Evolutionary conservation across 202 grass and related monocot genomes (phyloP), one percentile per base, ranked within the genome.

Genomic region (Musa balbisiana): DNA sequence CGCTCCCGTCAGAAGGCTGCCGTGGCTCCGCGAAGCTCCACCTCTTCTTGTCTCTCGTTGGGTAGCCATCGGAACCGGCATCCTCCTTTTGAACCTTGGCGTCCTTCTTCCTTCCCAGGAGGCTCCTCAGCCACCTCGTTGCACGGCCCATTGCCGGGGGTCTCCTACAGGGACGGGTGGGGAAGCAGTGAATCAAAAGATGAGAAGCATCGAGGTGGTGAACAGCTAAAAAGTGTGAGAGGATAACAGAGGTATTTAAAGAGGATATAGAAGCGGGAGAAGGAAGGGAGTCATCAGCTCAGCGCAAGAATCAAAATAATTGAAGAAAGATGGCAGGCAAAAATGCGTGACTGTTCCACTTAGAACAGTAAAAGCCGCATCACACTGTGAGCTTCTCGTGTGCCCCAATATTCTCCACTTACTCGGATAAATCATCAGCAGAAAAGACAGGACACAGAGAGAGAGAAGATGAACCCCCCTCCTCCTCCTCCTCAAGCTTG

Each of bases 1-100:
- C 13, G 62, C 16, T 33, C 8, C 58, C 55, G 53, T 52, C 73
- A 49, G 64, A 75, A 79, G 8, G 49, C 13, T 24, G 81, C 80
- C 89, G 75, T 14, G 83, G 87, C 83, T 84, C 90, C 0, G 16
- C 80, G 72, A 99, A 99, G 82, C 91, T 99, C 96, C 96, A 99
- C 74, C 96, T 83, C 69, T 13, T 80, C 52, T 78, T 87, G 77
- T 94, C 89, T 67, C 15, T 83, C 64, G 15, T 10, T 22, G 20
- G 66, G 23, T 70, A 54, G 9, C 67, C 29, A 14, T 49, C 71
- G 74, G 53, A 27, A 64, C 23, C 75, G 49, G 77, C 75, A 59
- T 59, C 81, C 52, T 56, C 64, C 74, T 55, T 64, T 56, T 55
- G 72, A 20, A 60, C 86, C 55, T 26, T 83, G 33, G 69, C 74